Percentiles rank a stretch among this genome's conserved stretches.
Conservation (phyloP, 2,329 filamentous ascomycete species). For the Fusarium pilosicola region DNA sequence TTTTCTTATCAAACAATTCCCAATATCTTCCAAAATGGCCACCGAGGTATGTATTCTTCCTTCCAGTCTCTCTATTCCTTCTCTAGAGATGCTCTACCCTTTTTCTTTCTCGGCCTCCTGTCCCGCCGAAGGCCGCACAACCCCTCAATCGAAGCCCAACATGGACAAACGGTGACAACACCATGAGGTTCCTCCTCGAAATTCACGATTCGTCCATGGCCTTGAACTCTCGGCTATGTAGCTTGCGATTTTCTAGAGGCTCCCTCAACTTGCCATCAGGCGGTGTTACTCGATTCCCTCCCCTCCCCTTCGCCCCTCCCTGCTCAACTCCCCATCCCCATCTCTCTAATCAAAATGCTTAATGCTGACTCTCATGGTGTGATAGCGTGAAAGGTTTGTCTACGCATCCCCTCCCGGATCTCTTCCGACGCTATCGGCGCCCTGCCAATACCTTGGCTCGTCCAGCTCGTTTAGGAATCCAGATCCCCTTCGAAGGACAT, state of each 20-base stretch:
- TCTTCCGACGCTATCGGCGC: slow-evolving; percentile 20
- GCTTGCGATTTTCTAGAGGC: slow-evolving; percentile 1
- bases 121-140: slow-evolving; percentile 39
- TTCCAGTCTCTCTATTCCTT: slow-evolving; percentile 9
- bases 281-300: background rate
- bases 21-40: slow-evolving; percentile 46
- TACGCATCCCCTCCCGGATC: slow-evolving; percentile 27
- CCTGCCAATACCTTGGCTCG: slow-evolving; percentile 26
- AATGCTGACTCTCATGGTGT: slow-evolving; percentile 51
- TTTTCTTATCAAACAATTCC: slow-evolving; percentile 34
- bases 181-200: slow-evolving; percentile 15
- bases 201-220: slow-evolving; percentile 4
- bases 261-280: background rate
- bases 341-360: slow-evolving; percentile 24
- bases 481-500: slow-evolving; percentile 35
- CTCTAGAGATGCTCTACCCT: slow-evolving; percentile 23
- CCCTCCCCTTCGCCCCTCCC: background rate
- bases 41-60: slow-evolving; percentile 47
- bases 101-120: slow-evolving; percentile 36
- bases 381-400: slow-evolving; percentile 76
- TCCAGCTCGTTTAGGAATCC: slow-evolving; percentile 24
- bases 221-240: background rate
- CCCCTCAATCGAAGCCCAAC: slow-evolving; percentile 43
- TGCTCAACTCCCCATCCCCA: slow-evolving; percentile 14
- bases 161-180: slow-evolving; percentile 19